Evolutionary conservation across 257 asterid genomes (phyloP).

Genomic region (Fraxinus americana): DNA sequence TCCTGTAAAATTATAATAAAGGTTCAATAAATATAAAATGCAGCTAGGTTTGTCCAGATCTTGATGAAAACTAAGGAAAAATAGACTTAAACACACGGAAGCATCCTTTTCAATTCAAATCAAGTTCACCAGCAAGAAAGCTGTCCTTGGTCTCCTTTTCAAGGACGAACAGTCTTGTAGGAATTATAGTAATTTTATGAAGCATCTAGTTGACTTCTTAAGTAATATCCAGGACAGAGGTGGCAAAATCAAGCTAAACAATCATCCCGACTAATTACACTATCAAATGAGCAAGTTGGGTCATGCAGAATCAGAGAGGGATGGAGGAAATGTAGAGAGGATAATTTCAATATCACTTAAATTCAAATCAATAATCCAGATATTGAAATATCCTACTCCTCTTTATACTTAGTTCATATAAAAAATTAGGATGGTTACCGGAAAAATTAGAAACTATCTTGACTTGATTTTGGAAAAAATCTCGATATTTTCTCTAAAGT

Average conservation of each 20-base stretch:
- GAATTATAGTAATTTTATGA: neutral
- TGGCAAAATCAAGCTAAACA: neutral
- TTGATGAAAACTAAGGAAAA: neutral
- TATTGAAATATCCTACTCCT: neutral
- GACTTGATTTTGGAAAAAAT: too few species aligned
- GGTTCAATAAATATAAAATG: constrained; percentile 18
- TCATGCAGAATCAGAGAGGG: neutral
- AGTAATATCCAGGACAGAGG: neutral
- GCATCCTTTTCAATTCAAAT: neutral
- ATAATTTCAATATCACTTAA: neutral
- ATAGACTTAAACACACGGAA: neutral
- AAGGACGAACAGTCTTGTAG: neutral
- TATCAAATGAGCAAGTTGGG: neutral
- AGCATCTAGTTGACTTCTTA: neutral
- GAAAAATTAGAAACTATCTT: too few species aligned
- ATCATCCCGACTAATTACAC: neutral
- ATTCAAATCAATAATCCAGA: neutral
- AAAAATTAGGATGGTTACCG: neutral
- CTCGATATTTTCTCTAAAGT: neutral
- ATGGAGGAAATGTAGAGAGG: neutral
- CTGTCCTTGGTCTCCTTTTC: neutral
- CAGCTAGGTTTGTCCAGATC: neutral
- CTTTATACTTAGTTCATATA: neutral
- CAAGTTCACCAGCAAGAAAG: neutral
- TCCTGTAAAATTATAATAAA: constrained; percentile 57